A percentile compares a stretch with the other conserved stretches of the same genome.
Conservation (phyloP, 257 asterid species). For the Striga asiatica region DNA sequence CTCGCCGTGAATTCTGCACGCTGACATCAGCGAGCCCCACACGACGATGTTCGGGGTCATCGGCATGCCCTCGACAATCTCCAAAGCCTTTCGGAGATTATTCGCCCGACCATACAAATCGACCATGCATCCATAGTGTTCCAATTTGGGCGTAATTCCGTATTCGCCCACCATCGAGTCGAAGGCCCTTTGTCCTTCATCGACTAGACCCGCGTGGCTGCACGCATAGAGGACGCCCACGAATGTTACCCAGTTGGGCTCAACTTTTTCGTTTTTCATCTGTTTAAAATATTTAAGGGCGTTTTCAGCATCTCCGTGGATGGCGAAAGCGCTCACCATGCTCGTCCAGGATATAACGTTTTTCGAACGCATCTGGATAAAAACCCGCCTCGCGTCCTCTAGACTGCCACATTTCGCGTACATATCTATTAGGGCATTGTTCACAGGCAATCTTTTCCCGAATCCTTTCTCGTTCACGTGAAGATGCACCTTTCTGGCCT, state of each 20-base stretch:
- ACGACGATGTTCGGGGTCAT: constrained; percentile 62
- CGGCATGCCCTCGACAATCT: constrained; percentile 63
- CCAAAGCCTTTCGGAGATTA: constrained; percentile 41
- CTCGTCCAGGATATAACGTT: constrained; percentile 74
- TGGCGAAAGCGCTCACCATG: constrained; percentile 48
- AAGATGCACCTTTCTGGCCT: constrained; percentile 34
- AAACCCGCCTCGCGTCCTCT: constrained; percentile 42
- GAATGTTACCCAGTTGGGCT: constrained; percentile 68
- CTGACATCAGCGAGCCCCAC: constrained; percentile 80
- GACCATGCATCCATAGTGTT: constrained; percentile 81
- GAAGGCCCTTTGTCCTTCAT: constrained; percentile 42
- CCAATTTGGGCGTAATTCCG: constrained; percentile 45
- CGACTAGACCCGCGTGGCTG: constrained; percentile 64
- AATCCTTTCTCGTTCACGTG: constrained; percentile 37
- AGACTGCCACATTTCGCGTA: constrained; percentile 73
- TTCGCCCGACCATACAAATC: constrained; percentile 67
- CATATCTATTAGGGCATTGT: constrained; percentile 70
- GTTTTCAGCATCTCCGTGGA: constrained; percentile 50
- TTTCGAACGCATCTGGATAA: constrained; percentile 30
- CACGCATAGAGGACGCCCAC: constrained; percentile 68
- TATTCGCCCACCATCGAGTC: constrained; percentile 49
- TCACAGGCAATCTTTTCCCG: constrained; percentile 46
- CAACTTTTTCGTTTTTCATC: constrained; percentile 49
- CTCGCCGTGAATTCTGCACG: constrained; percentile 56
- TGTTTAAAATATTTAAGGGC: constrained; percentile 36